phyloP scores from a whole-genome alignment of 1,284 basidiomycete species.

The Cutaneotrichosporon sp. region DNA sequence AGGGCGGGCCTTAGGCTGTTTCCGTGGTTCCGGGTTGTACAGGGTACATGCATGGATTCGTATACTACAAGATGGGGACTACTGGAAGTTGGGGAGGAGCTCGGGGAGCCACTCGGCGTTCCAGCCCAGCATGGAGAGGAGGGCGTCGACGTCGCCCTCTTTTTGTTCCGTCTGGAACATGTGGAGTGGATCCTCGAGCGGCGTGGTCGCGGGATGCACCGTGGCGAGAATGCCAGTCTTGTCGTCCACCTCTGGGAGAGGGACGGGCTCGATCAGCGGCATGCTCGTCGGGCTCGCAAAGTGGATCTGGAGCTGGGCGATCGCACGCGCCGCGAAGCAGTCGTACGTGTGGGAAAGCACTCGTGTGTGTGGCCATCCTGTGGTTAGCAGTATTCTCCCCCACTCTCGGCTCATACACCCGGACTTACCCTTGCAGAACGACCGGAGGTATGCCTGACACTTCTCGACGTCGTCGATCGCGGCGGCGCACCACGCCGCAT shows the following conservation, averaged over 20 bases:
- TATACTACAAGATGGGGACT: background rate
- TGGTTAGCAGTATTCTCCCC: no score
- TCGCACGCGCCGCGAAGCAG: background rate
- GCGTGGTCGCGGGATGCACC: background rate
- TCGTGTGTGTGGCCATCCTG: conserved; percentile 1
- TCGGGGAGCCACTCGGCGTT: conserved; percentile 3
- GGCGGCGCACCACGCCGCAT: background rate
- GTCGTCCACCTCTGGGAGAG: background rate
- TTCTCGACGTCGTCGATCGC: conserved; percentile 2
- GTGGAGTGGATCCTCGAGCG: background rate
- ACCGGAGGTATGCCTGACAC: conserved; percentile 3
- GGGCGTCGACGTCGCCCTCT: conserved; percentile 1
- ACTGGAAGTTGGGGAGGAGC: background rate
- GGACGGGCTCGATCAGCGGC: background rate
- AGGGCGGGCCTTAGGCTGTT: background rate
- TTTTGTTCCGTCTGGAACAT: background rate
- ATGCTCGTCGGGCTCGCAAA: conserved; percentile 1
- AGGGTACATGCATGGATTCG: background rate
- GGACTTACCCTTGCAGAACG: conserved; percentile 5
- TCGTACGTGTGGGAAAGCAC: background rate
- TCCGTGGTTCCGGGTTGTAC: background rate
- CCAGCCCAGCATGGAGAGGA: background rate
- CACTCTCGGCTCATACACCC: no score
- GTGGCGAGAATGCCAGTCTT: background rate
- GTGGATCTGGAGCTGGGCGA: background rate